These are phyloP conservation scores for Theobroma grandiflorum DNA, from an alignment of 441 rosid species.

Conservation along the genomic window DNA sequence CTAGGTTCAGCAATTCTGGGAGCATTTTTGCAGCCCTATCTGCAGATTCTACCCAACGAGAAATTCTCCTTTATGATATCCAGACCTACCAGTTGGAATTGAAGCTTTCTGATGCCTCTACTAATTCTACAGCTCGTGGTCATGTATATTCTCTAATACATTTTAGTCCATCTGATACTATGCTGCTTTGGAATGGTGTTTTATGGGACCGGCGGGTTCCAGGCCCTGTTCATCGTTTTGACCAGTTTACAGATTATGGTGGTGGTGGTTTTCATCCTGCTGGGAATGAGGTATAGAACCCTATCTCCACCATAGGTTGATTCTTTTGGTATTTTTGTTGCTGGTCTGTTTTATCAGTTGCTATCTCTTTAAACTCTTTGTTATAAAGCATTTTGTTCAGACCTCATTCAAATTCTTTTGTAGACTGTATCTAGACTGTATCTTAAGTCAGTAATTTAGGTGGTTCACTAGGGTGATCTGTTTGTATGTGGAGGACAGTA, in stretches of 20 bases:
- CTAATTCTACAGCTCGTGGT: conserved; percentile 73
- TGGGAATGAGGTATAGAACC: conserved; percentile 82
- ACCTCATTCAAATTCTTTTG: conserved; percentile 6
- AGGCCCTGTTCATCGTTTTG: conserved; percentile 74
- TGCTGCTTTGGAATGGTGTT: conserved; percentile 95
- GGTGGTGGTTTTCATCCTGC: conserved; percentile 99
- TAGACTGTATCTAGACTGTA: background rate
- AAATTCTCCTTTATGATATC: conserved; percentile 89
- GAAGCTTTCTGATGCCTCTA: conserved; percentile 65
- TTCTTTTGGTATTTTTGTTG: background rate
- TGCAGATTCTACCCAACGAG: conserved; percentile 66
- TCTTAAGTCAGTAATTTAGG: conserved; percentile 5
- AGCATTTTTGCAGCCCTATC: conserved; percentile 74
- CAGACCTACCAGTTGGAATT: conserved; percentile 67
- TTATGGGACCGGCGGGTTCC: conserved; percentile 86
- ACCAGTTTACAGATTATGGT: conserved; percentile 95
- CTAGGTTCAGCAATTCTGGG: conserved; percentile 92
- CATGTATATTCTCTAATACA: conserved; percentile 82
- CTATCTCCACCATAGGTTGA: background rate
- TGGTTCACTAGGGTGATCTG: conserved; percentile 20
- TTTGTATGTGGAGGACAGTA: background rate
- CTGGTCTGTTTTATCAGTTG: background rate
- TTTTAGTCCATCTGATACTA: conserved; percentile 85
- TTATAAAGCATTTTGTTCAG: background rate
- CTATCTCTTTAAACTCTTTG: background rate